Percentiles rank a stretch among this genome's conserved stretches.
Evolutionary conservation across 2,329 filamentous ascomycete species (phyloP).

Genomic region (Penicillium aurantiogriseum): DNA sequence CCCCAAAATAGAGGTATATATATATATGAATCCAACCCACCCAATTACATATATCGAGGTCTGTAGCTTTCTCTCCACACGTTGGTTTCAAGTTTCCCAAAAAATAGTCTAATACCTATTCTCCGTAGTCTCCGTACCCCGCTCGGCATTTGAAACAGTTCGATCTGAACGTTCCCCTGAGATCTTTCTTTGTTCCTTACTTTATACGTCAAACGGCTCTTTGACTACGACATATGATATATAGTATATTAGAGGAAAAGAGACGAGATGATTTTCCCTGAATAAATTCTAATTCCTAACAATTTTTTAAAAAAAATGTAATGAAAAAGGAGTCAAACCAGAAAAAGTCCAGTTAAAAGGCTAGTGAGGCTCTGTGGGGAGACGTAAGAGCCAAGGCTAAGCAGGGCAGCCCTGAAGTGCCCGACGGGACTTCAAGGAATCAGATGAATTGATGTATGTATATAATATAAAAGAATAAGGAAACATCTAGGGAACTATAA

Average conservation of each 20-base stretch:
- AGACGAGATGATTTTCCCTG: too few species aligned
- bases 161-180: neutral
- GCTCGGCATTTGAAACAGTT: conserved; percentile 2
- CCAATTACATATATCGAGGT: neutral
- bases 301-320: neutral
- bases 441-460: neutral
- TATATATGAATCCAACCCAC: neutral
- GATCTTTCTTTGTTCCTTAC: too few species aligned
- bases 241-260: too few species aligned
- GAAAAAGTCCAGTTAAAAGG: neutral
- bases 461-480: neutral
- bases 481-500: neutral
- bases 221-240: too few species aligned
- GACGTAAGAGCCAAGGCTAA: neutral
- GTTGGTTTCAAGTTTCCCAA: neutral
- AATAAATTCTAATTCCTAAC: neutral
- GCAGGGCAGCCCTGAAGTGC: neutral
- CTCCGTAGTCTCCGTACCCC: neutral
- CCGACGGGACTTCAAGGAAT: neutral
- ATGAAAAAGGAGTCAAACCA: neutral
- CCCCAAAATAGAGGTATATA: neutral
- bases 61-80: neutral
- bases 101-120: neutral
- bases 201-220: too few species aligned
- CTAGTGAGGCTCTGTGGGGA: conserved; percentile 2